Evolutionary conservation across 768 basidiomycete species (phyloP).

Genomic region (Strobilomyces echinocephalus): DNA sequence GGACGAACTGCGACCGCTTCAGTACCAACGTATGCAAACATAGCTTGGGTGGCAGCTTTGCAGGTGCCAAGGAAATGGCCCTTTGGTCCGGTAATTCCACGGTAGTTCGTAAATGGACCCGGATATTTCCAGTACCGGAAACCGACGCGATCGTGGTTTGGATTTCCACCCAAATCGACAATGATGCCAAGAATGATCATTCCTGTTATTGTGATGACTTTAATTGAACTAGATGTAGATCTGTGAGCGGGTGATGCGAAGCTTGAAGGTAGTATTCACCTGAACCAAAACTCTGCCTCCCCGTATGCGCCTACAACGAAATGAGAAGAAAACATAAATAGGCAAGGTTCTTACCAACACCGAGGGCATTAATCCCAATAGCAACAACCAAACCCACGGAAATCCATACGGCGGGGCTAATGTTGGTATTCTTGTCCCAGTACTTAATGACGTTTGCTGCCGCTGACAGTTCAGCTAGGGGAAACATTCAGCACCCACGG

Average conservation of each 20-base stretch:
- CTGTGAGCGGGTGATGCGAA: not conserved
- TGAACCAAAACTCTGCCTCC: not conserved
- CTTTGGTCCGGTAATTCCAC: not conserved
- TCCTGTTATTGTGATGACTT: not conserved
- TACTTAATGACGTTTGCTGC: not conserved
- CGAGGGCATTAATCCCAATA: conserved; percentile 1
- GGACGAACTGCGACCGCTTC: not conserved
- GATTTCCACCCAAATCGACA: conserved; percentile 1
- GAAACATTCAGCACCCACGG: not conserved
- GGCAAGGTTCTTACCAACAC: not conserved
- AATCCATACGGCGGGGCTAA: not conserved
- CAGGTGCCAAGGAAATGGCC: conserved; percentile 1
- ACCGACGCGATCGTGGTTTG: conserved; percentile 1
- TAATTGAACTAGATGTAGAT: not conserved
- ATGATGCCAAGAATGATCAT: conserved; percentile 2
- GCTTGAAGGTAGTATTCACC: not conserved
- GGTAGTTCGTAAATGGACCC: not conserved
- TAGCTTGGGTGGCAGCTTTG: not conserved
- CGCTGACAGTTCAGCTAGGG: conserved; percentile 1
- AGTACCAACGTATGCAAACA: too few species aligned
- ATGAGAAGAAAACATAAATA: not conserved
- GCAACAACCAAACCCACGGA: not conserved
- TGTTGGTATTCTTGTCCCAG: not conserved
- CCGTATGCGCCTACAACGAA: conserved; percentile 1
- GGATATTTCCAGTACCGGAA: conserved; percentile 41